Evolutionary conservation across 305 asterid genomes (phyloP), one percentile per base, ranked within the genome.

Genomic region (Solanum aculeatissimum): DNA sequence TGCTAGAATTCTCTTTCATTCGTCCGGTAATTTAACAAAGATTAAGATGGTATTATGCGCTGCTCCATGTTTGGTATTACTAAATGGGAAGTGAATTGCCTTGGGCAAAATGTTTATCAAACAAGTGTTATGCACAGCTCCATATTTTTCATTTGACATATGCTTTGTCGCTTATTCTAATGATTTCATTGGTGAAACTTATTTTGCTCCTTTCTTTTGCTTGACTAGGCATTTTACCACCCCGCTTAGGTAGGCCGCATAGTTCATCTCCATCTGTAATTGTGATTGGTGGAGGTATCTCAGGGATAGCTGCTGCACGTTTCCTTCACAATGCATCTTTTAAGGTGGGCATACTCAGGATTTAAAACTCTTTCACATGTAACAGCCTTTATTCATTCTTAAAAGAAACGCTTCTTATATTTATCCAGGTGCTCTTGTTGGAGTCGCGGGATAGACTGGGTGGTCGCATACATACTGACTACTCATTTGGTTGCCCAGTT

Each of bases 401-500:
- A 43, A 18, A 65, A 80, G 7, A 72, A 54, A 27, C 6, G 32
- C 23, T 80, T 18, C n/a, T 12, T 53, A 65, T 65, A 27, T 79
- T 86, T 60, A 18, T 86, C 68, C 91, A 95, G 99, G 98, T 97
- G 87, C 87, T 90, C 84, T 90, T 97, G 85, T 88, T 97, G 94
- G 99, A 97, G 87, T 94, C 99, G 2, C 97, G 94, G 81, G 96
- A 93, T 86, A 91, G 98, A 91, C 91, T 97, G 79, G 99, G 98
- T 40, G 99, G 99, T 35, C 97, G 99, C 83, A 95, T 97, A 87
- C 94, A 84, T 84, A 97, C 99, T 23, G 98, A 97, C 85, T 92
- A 95, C 91, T 91, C 99, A 14, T 95, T 97, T 87, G 99, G 98
- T 81, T 97, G 97, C 90, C 98, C 99, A 35, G 90, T 97, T 78